Conservation (phyloP, 169 alveolate genomes). For the Theileria orientalis region DNA sequence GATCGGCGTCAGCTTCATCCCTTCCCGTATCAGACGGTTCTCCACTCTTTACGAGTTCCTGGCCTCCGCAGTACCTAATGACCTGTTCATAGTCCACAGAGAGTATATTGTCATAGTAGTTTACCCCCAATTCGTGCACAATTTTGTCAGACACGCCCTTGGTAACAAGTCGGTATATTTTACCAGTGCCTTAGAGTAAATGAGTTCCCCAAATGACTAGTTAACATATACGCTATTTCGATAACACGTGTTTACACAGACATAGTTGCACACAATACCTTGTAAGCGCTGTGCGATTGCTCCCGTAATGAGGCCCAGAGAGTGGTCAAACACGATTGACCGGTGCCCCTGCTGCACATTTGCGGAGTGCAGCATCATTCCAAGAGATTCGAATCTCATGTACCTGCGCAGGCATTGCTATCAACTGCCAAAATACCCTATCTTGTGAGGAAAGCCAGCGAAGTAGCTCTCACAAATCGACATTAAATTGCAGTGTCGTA, state of each 20-base stretch:
- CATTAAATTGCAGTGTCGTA: constrained; percentile 40
- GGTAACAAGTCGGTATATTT: constrained; percentile 53
- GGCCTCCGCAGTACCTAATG: not conserved
- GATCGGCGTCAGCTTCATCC: not conserved
- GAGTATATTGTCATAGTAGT: constrained; percentile 37
- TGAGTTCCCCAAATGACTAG: too few species aligned
- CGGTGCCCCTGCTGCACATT: not conserved
- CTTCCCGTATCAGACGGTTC: not conserved
- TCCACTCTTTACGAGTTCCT: not conserved
- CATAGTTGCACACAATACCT: constrained; percentile 3
- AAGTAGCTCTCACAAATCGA: constrained; percentile 55
- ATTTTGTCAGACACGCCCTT: constrained; percentile 65
- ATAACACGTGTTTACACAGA: not conserved
- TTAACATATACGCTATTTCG: not conserved
- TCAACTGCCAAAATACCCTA: constrained; percentile 25
- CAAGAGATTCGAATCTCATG: constrained; percentile 42
- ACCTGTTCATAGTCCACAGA: constrained; percentile 39
- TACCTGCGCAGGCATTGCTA: not conserved
- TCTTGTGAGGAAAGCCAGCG: constrained; percentile 54
- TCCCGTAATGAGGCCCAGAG: constrained; percentile 54
- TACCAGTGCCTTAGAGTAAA: constrained; percentile 36
- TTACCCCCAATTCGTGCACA: constrained; percentile 57
- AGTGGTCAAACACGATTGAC: constrained; percentile 57
- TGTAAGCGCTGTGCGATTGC: constrained; percentile 52
- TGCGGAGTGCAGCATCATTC: constrained; percentile 55